phyloP scores from a whole-genome alignment of 345 rosid species.

The Hibiscus trionum region DNA sequence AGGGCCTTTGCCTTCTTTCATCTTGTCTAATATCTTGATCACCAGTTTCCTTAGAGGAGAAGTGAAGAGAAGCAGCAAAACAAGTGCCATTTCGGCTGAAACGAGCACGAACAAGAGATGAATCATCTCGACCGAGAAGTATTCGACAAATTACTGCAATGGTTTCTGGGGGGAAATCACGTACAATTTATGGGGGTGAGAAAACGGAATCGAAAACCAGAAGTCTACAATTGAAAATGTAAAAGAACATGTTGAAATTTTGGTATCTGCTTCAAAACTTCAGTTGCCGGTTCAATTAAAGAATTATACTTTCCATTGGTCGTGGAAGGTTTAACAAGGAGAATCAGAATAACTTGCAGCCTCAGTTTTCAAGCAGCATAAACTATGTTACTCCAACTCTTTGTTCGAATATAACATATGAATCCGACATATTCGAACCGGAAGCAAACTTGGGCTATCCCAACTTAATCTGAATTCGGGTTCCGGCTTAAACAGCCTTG shows the following conservation, averaged over 20 bases:
- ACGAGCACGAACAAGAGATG: constrained; percentile 29
- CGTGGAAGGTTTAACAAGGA: background rate
- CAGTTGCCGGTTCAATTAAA: constrained; percentile 10
- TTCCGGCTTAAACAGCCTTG: no score
- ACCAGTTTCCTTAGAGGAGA: constrained; percentile 37
- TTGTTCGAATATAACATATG: background rate
- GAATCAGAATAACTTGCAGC: constrained; percentile 7
- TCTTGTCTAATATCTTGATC: constrained; percentile 23
- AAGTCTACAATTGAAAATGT: background rate
- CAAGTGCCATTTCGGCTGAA: constrained; percentile 31
- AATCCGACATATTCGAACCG: no score
- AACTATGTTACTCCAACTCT: background rate
- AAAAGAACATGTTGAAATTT: background rate
- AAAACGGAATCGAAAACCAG: background rate
- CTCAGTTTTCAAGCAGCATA: background rate
- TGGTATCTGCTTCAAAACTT: constrained; percentile 9
- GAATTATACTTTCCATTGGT: constrained; percentile 23
- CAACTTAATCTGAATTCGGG: no score
- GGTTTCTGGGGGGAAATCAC: background rate
- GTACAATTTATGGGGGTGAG: background rate
- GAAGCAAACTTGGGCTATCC: no score
- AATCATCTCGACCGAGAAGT: constrained; percentile 22
- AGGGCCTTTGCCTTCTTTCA: constrained; percentile 40
- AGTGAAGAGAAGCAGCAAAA: constrained; percentile 25
- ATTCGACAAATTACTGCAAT: background rate